phyloP scores from a whole-genome alignment of 2,329 filamentous ascomycete species.

The Claviceps quebecensis region DNA sequence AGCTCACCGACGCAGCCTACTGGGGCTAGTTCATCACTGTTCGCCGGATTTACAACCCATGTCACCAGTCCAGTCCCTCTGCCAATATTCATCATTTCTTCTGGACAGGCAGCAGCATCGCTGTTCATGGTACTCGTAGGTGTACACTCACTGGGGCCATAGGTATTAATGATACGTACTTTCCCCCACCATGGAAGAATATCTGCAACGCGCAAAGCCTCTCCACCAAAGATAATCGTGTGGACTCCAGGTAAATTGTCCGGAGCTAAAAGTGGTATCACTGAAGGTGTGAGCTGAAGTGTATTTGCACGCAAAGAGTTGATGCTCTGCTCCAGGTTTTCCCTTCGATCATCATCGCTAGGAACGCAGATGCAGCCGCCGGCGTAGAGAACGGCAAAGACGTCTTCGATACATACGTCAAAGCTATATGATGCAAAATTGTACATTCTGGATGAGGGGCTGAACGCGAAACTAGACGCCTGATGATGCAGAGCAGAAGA shows the following conservation, averaged over 20 bases:
- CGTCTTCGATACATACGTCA: conserved; percentile 2
- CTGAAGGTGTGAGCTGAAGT: neutral
- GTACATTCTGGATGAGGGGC: conserved; percentile 17
- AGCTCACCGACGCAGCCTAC: conserved; percentile 2
- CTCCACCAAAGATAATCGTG: conserved; percentile 6
- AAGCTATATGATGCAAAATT: conserved; percentile 7
- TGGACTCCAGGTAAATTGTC: neutral
- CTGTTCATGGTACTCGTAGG: conserved; percentile 3
- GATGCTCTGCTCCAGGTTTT: neutral
- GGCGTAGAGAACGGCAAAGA: neutral
- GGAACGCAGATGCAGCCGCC: conserved; percentile 7
- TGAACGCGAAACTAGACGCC: conserved; percentile 15
- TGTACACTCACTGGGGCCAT: conserved; percentile 11
- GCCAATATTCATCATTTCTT: neutral
- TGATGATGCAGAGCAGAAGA: conserved; percentile 10
- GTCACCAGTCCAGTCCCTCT: neutral
- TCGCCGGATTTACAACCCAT: neutral
- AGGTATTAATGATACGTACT: conserved; percentile 8
- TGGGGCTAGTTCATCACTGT: neutral
- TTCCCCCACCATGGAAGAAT: conserved; percentile 2
- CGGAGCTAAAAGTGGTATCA: neutral
- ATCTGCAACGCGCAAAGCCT: conserved; percentile 3
- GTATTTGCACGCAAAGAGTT: neutral
- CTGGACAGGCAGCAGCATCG: no score
- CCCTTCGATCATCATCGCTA: conserved; percentile 2